Conservation (phyloP, 371 early-diverging fungal species). For the Smittium culicis region DNA sequence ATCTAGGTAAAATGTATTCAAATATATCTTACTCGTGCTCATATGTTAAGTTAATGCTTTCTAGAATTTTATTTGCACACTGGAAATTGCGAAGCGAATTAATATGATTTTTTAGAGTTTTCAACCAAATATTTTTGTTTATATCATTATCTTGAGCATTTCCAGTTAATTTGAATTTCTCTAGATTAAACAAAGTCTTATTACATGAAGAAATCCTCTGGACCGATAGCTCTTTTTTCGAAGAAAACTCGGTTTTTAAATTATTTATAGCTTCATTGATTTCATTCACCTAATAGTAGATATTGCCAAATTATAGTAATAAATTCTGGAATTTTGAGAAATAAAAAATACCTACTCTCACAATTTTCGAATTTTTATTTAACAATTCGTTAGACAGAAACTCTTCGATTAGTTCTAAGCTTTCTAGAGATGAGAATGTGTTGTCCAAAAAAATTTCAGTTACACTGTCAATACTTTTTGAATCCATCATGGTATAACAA, state of each 20-base stretch:
- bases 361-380: background rate
- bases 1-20: too few species aligned
- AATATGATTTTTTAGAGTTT: too few species aligned
- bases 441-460: slow-evolving; percentile 1
- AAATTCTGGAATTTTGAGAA: background rate
- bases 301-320: background rate
- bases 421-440: slow-evolving; percentile 4
- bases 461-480: background rate
- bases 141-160: too few species aligned
- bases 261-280: background rate
- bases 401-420: background rate
- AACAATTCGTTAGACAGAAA: background rate
- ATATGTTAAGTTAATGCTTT: too few species aligned
- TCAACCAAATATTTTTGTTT: too few species aligned
- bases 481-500: background rate
- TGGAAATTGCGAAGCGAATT: too few species aligned
- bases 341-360: background rate
- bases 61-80: too few species aligned
- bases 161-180: too few species aligned
- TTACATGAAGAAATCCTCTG: background rate
- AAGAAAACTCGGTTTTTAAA: background rate
- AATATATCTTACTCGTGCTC: too few species aligned
- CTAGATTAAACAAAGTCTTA: too few species aligned
- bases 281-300: background rate
- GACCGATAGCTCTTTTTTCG: background rate